Evolutionary conservation across 1,284 basidiomycete species (phyloP).

Genomic region (Lignosus rhinocerotis): DNA sequence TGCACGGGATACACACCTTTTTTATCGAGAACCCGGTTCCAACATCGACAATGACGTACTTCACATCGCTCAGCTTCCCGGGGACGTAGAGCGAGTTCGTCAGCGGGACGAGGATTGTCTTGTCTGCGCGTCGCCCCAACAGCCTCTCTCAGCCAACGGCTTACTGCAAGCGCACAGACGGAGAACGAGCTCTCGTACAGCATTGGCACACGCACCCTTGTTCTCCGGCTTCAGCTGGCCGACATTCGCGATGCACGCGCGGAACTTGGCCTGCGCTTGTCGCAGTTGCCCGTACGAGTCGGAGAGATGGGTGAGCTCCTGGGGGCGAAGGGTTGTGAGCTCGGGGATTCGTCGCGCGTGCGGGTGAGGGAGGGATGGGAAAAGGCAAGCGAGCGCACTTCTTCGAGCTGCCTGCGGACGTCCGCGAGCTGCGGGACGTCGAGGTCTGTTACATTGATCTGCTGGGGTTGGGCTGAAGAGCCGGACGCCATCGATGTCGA

Average conservation of each 20-base stretch:
- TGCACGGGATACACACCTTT: conserved; percentile 60
- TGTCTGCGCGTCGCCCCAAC: conserved; percentile 51
- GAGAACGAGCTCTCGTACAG: neutral
- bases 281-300: conserved; percentile 93
- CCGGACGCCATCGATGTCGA: conserved; percentile 23
- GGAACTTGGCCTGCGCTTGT: conserved; percentile 92
- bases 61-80: conserved; percentile 81
- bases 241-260: conserved; percentile 82
- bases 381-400: conserved; percentile 46
- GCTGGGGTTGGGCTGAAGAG: conserved; percentile 47
- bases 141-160: neutral
- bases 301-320: conserved; percentile 93
- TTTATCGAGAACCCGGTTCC: conserved; percentile 97
- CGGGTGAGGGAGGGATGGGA: neutral
- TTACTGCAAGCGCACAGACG: neutral
- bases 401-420: conserved; percentile 87
- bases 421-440: conserved; percentile 83
- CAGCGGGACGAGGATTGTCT: conserved; percentile 87
- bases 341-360: conserved; percentile 6
- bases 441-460: conserved; percentile 78
- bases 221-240: conserved; percentile 77
- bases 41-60: conserved; percentile 92
- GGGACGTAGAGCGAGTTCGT: conserved; percentile 96
- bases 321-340: conserved; percentile 7
- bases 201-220: conserved; percentile 53